These are phyloP conservation scores for Phyllostachys edulis DNA, from an alignment of 176 grass and related monocot genomes.

Conservation along the genomic window DNA sequence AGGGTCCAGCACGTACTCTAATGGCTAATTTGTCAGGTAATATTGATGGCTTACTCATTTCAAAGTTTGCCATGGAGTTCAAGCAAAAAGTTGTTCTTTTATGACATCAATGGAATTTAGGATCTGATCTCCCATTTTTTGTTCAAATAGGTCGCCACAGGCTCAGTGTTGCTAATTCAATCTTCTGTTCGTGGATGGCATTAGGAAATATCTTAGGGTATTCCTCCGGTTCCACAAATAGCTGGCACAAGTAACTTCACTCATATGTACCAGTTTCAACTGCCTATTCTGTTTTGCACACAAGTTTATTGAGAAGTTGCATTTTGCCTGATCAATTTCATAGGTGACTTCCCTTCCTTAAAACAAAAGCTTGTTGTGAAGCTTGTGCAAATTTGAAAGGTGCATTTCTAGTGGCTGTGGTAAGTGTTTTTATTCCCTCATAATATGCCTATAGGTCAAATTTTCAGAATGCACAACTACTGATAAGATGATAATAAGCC, in stretches of 20 bases:
- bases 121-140: conserved; percentile 22
- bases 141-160: conserved; percentile 49
- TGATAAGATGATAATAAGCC: not conserved
- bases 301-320: not conserved
- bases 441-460: not conserved
- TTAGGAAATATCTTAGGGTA: conserved; percentile 90
- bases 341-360: conserved; percentile 92
- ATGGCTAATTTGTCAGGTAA: conserved; percentile 89
- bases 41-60: not conserved
- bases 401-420: conserved; percentile 87
- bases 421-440: conserved; percentile 29
- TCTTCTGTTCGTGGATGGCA: conserved; percentile 99
- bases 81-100: not conserved
- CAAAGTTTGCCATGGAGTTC: not conserved
- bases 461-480: not conserved
- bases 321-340: not conserved
- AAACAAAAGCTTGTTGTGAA: conserved; percentile 77
- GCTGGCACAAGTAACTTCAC: conserved; percentile 64
- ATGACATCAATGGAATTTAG: conserved; percentile 1
- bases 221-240: conserved; percentile 76
- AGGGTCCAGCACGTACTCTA: conserved; percentile 84
- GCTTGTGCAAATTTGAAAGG: conserved; percentile 88
- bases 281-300: not conserved
- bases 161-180: conserved; percentile 76
- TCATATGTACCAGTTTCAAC: not conserved